Evolutionary conservation across 352 stramenopile species (phyloP).

Genomic region (Phytophthora sansomeana): DNA sequence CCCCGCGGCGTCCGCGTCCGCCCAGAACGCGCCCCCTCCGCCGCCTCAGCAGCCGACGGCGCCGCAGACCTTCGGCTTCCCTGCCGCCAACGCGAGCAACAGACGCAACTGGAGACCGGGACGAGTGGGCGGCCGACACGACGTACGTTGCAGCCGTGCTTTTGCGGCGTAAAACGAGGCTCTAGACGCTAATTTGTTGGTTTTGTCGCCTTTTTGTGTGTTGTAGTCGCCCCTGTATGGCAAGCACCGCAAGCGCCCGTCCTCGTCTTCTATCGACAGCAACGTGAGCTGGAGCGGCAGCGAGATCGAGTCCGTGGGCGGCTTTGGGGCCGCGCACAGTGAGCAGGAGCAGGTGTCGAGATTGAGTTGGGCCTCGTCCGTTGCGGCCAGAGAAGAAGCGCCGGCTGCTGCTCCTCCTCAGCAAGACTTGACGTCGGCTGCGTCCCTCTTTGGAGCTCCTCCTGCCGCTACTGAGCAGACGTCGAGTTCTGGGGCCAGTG

Average conservation of each 20-base stretch:
- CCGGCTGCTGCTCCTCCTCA: conserved; percentile 6
- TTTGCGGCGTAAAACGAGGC: background rate
- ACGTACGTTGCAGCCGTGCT: conserved; percentile 26
- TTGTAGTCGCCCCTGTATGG: conserved; percentile 47
- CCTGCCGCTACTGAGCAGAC: background rate
- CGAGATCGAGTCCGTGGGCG: conserved; percentile 37
- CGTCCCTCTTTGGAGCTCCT: conserved; percentile 16
- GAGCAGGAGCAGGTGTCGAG: conserved; percentile 26
- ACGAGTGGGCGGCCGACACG: conserved; percentile 35
- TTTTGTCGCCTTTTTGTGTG: background rate
- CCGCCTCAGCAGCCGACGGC: conserved; percentile 20
- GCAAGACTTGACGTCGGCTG: conserved; percentile 15
- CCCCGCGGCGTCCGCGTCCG: background rate
- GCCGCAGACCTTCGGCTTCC: conserved; percentile 28
- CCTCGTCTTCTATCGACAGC: conserved; percentile 46
- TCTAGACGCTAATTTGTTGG: conserved; percentile 10
- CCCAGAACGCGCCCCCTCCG: conserved; percentile 19
- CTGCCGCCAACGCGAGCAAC: conserved; percentile 28
- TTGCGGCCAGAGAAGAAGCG: conserved; percentile 22
- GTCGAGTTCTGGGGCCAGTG: background rate
- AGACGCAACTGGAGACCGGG: conserved; percentile 41
- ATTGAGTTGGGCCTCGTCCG: conserved; percentile 34
- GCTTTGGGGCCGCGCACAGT: conserved; percentile 5
- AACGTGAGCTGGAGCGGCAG: conserved; percentile 52
- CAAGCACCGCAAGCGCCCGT: conserved; percentile 48